A percentile compares a stretch with the other conserved stretches of the same genome.
Conservation (phyloP, 1,284 basidiomycete species). For the Coriolopsis trogii region DNA sequence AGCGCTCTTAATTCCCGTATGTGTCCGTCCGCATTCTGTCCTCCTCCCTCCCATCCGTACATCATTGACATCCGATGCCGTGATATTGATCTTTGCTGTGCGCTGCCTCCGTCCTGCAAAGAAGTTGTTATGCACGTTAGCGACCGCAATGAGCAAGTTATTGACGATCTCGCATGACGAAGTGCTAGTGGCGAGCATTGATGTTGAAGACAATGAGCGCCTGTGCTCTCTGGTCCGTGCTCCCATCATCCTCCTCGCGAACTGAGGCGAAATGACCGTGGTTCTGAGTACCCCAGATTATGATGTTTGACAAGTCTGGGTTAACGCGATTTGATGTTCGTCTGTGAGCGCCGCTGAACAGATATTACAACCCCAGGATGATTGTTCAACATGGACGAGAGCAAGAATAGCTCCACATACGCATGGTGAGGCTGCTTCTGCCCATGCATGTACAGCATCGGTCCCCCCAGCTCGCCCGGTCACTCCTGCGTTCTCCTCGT, state of each 20-base stretch:
- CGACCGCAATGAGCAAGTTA: no score
- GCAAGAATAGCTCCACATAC: constrained; percentile 3
- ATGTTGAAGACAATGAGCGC: no score
- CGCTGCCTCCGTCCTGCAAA: constrained; percentile 4
- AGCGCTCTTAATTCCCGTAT: constrained; percentile 21
- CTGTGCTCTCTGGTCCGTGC: no score
- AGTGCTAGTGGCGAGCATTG: no score
- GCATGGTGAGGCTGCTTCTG: neutral
- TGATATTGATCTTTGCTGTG: constrained; percentile 5
- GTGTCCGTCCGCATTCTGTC: constrained; percentile 7
- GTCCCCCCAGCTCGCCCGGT: neutral
- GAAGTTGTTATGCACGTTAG: constrained; percentile 7
- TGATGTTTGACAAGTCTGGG: no score
- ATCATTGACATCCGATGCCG: constrained; percentile 5
- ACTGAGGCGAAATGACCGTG: no score
- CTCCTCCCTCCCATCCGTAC: neutral
- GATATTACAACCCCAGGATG: neutral
- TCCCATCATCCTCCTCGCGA: no score
- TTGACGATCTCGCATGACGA: no score
- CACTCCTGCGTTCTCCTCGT: neutral
- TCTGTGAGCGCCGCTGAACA: no score
- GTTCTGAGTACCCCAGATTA: no score
- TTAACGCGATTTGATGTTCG: no score
- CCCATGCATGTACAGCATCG: neutral
- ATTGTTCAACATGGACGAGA: neutral